Percentiles rank a stretch among this genome's conserved stretches.
Evolutionary conservation across 1,284 basidiomycete genomes (phyloP).

Genomic region (Cryptococcus sp.): DNA sequence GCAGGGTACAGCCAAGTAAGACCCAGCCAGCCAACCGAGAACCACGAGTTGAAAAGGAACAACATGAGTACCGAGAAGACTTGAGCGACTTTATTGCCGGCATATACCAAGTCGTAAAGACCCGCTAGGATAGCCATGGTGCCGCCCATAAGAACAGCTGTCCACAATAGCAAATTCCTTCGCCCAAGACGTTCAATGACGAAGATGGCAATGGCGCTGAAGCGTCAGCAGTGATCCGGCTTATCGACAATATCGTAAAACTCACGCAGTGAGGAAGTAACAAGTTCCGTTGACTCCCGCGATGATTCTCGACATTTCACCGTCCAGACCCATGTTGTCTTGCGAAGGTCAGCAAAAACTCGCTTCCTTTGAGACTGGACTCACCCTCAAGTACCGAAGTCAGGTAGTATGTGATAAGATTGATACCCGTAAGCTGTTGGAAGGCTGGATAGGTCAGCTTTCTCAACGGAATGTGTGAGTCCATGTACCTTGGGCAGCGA

Average conservation of each 20-base stretch:
- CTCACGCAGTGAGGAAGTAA: conserved; percentile 47
- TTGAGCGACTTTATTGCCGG: conserved; percentile 35
- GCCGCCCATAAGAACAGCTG: conserved; percentile 19
- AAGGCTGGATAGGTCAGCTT: too few relatives aligned
- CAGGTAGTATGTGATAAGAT: conserved; percentile 36
- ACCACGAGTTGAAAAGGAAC: conserved; percentile 48
- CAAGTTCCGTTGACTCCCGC: conserved; percentile 42
- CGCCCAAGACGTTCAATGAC: conserved; percentile 39
- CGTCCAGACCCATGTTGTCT: conserved; percentile 31
- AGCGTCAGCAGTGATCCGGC: too few relatives aligned
- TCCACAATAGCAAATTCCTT: conserved; percentile 41
- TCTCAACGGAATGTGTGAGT: too few relatives aligned
- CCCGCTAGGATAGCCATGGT: conserved; percentile 41
- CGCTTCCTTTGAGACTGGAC: too few relatives aligned
- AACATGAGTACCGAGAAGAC: conserved; percentile 44
- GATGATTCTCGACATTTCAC: conserved; percentile 33
- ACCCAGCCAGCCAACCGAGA: conserved; percentile 41
- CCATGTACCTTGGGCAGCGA: conserved; percentile 43
- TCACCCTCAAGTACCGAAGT: conserved; percentile 37
- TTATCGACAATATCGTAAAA: conserved; percentile 5
- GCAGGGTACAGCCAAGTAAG: conserved; percentile 45
- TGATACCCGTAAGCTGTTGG: conserved; percentile 50
- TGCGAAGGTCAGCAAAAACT: too few relatives aligned
- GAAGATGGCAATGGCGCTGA: conserved; percentile 32
- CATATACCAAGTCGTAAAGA: conserved; percentile 25